Percentiles rank a stretch among this genome's conserved stretches.
These are phyloP conservation scores for Syzygium syzygioides DNA, from an alignment of 441 rosid genomes.

Conservation along the genomic window DNA sequence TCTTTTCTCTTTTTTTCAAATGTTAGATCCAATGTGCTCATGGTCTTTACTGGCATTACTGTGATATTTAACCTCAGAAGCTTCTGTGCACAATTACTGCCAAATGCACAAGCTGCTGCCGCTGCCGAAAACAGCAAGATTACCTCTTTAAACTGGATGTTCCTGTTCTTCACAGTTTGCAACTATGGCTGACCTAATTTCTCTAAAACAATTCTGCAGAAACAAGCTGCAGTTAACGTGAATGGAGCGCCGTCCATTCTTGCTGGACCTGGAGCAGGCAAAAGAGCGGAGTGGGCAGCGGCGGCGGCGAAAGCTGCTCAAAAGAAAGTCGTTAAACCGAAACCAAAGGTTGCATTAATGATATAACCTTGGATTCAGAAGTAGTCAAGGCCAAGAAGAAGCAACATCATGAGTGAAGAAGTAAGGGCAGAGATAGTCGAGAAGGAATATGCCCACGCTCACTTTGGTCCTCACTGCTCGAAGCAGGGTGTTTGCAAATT, in stretches of 20 bases:
- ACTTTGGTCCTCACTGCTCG: slow-evolving; percentile 70
- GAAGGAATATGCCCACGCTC: slow-evolving; percentile 45
- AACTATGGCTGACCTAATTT: background rate
- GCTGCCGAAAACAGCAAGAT: slow-evolving; percentile 65
- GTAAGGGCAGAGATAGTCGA: slow-evolving; percentile 21
- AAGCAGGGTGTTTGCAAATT: slow-evolving; percentile 53
- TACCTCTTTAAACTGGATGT: background rate
- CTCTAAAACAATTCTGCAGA: slow-evolving; percentile 17
- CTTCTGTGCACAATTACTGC: slow-evolving; percentile 72
- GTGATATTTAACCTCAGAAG: slow-evolving; percentile 22
- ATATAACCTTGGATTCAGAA: background rate
- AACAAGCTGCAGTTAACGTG: slow-evolving; percentile 39
- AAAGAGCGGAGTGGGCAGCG: slow-evolving; percentile 15
- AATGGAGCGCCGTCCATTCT: slow-evolving; percentile 31
- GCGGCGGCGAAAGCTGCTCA: slow-evolving; percentile 20
- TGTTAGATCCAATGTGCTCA: background rate
- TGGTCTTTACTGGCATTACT: background rate
- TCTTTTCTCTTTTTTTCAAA: background rate
- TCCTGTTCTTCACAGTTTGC: background rate
- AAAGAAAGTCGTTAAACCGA: slow-evolving; percentile 33
- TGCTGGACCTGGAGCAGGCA: slow-evolving; percentile 23
- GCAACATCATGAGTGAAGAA: slow-evolving; percentile 18
- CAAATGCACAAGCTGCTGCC: slow-evolving; percentile 75
- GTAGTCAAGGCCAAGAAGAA: slow-evolving; percentile 27
- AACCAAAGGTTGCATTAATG: slow-evolving; percentile 20